A percentile compares a stretch with the other conserved stretches of the same genome.
Conservation (phyloP, 2,329 filamentous ascomycete genomes). For the Fusarium pseudocircinatum region DNA sequence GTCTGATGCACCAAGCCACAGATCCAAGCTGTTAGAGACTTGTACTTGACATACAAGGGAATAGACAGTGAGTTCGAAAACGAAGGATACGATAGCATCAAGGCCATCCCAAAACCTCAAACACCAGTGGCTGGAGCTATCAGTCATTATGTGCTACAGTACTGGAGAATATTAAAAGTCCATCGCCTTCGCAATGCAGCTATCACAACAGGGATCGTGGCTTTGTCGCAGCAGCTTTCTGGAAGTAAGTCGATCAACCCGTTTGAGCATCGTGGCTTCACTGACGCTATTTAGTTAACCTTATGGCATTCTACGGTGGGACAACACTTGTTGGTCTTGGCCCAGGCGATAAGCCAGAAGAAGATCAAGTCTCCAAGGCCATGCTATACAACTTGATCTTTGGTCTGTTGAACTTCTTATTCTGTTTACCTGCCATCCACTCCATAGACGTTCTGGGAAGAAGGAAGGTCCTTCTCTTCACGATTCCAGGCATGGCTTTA, state of each 20-base stretch:
- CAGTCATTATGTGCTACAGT: background rate
- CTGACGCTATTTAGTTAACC: background rate
- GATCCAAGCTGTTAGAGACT: background rate
- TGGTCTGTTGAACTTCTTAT: background rate
- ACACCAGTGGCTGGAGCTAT: background rate
- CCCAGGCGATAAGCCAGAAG: background rate
- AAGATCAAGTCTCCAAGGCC: background rate
- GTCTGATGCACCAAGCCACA: background rate
- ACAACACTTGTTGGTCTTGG: background rate
- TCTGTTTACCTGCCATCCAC: background rate
- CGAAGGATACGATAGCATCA: background rate
- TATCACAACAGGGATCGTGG: background rate
- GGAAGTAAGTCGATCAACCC: background rate
- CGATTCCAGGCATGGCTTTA: background rate
- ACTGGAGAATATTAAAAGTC: background rate
- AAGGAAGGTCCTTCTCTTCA: background rate
- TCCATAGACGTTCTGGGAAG: background rate
- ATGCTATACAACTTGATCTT: background rate
- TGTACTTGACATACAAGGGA: background rate
- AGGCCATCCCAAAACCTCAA: background rate
- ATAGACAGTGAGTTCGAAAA: background rate
- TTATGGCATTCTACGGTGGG: background rate
- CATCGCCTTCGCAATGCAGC: background rate
- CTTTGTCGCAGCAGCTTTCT: background rate
- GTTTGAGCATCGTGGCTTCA: rapidly evolving